phyloP scores from a whole-genome alignment of 2,329 filamentous ascomycete species.

The Cladosporium sp. region DNA sequence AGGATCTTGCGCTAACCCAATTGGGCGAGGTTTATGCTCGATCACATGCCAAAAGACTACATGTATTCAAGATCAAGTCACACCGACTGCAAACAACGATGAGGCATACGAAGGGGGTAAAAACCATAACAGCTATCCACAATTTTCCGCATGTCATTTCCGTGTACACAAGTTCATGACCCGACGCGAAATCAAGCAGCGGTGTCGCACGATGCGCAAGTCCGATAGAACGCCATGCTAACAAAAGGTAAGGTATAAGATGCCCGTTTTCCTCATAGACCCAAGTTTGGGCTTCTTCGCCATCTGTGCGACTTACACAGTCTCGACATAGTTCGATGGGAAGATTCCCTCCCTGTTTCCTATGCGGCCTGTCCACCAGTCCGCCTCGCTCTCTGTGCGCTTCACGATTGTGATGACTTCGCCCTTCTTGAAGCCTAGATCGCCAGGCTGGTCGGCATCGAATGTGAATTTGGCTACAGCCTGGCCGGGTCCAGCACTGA shows the following conservation, averaged over 20 bases:
- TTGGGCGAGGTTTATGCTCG: neutral
- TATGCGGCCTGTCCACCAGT: slow-evolving; percentile 97
- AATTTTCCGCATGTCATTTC: neutral
- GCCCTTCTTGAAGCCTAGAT: slow-evolving; percentile 95
- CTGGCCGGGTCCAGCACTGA: slow-evolving; percentile 64
- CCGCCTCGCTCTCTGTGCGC: slow-evolving; percentile 87
- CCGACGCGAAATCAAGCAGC: neutral
- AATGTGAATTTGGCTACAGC: slow-evolving; percentile 92
- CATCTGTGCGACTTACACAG: neutral
- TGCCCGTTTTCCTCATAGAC: neutral
- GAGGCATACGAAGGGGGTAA: neutral
- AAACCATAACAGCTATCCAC: neutral
- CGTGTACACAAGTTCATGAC: neutral
- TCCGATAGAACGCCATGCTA: slow-evolving; percentile 19
- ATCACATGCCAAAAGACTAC: neutral
- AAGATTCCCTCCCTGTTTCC: slow-evolving; percentile 88
- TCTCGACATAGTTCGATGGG: slow-evolving; percentile 53
- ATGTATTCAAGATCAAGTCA: neutral
- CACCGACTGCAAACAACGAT: neutral
- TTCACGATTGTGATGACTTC: slow-evolving; percentile 94
- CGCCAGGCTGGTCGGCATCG: slow-evolving; percentile 88
- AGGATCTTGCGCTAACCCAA: neutral
- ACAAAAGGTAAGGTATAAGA: slow-evolving; percentile 14
- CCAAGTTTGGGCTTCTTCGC: neutral
- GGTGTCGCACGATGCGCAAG: neutral